Conservation (phyloP, 495 filamentous ascomycete genomes). For the Neurospora hispaniola region DNA sequence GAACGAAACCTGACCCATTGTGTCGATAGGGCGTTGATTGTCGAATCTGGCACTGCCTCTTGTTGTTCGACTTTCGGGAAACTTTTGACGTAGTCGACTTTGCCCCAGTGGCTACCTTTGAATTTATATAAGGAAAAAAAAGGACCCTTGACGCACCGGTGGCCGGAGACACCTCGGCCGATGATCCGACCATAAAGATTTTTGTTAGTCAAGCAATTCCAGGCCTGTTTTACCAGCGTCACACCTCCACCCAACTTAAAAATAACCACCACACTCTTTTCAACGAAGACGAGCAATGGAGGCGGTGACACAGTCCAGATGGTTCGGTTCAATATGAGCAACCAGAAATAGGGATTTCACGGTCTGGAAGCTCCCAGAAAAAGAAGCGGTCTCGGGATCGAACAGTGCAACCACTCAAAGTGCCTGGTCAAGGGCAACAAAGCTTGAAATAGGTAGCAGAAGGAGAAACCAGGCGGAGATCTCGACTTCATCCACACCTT, state of each 20-base stretch:
- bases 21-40: neutral
- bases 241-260: neutral
- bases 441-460: neutral
- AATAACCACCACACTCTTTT: neutral
- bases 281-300: neutral
- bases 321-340: neutral
- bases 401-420: neutral
- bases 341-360: neutral
- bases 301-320: neutral
- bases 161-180: neutral
- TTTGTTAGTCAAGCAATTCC: neutral
- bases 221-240: neutral
- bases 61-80: neutral
- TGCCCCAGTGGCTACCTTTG: neutral
- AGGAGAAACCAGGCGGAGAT: neutral
- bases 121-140: neutral
- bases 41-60: neutral
- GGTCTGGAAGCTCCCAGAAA: neutral
- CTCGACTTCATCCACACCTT: neutral
- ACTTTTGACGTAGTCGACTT: neutral
- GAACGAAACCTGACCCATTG: slow-evolving; percentile 16
- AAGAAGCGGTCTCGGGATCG: neutral
- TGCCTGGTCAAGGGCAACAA: neutral
- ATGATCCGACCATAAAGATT: neutral
- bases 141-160: neutral